Base-by-base conservation (phyloP, 345 rosid species). In the Firmiana major region DNA sequence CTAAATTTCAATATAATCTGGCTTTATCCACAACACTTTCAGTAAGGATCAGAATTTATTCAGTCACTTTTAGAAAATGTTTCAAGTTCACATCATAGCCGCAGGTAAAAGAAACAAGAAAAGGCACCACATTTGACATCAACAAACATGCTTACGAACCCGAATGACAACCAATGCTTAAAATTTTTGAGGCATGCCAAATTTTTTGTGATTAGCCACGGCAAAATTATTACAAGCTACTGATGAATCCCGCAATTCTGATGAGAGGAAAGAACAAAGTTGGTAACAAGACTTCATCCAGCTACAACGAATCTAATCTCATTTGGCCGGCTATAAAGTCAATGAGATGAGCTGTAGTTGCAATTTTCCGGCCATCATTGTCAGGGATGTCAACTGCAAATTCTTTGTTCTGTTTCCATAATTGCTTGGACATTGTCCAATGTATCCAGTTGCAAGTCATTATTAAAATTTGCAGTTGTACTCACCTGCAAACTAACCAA, bases 101-200 rank as follows among this genome's bases (percentile, higher is more conserved):
- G 73, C 57, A 48, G 57, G 22, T 24, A 31, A 68, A 68, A 49
- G 77, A 73, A 74, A 58, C 68, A 74, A 59, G 40, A 43, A 62
- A 57, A 43, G 66, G 26, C 67, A 60, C 38, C 57, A 43, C 21
- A 43, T 42, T 74, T 74, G 77, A 59, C 68, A 24, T 73, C 22
- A 74, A 74, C 7, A 19, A 24, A 19, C 55, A 74, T 59, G n/a
- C 45, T 71, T 51, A 31, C 31, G 60, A 71, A 26, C 22, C 9
- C 55, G 24, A 13, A 69, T 22, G 57, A 69, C 31, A 9, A 31
- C 34, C 34, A 46, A 38, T 69, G 73, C 55, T 46, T 24, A 1
- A 11, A 46, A 13, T 54, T 38, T 21, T 26, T 5, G 19, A 34
- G 74, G 74, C 74, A 70, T 70, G 74, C 22, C 6, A 17, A 71